A percentile compares a stretch with the other conserved stretches of the same genome.
Conservation (phyloP, 352 stramenopile species). For the Phytopythium vexans region DNA sequence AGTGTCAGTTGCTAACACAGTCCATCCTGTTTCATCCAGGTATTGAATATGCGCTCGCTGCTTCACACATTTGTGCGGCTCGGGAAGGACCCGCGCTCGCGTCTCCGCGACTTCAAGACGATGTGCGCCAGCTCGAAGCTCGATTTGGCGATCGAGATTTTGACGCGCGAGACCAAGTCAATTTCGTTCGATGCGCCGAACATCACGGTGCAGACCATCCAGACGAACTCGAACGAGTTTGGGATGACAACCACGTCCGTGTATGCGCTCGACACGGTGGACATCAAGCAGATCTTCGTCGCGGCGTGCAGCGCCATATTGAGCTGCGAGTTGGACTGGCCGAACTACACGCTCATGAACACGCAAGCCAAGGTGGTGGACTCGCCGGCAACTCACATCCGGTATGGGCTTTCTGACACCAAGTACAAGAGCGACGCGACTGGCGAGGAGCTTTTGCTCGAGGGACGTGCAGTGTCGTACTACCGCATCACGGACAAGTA, state of each 20-base stretch:
- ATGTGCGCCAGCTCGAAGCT: constrained; percentile 30
- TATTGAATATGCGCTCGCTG: constrained; percentile 39
- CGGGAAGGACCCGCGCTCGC: constrained; percentile 19
- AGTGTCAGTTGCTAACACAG: background rate
- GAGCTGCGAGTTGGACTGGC: constrained; percentile 19
- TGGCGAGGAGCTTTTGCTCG: constrained; percentile 13
- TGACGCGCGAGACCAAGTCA: constrained; percentile 39
- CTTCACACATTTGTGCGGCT: constrained; percentile 41
- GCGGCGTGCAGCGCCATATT: constrained; percentile 23
- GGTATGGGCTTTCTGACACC: constrained; percentile 24
- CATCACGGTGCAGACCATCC: constrained; percentile 21
- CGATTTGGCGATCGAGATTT: constrained; percentile 33
- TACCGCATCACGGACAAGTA: constrained; percentile 26
- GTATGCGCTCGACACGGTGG: constrained; percentile 34
- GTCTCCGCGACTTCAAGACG: constrained; percentile 25
- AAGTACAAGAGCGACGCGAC: constrained; percentile 24
- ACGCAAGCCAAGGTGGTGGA: constrained; percentile 25
- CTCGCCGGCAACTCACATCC: constrained; percentile 20
- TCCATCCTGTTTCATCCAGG: background rate
- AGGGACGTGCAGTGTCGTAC: constrained; percentile 13
- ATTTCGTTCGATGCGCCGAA: constrained; percentile 20
- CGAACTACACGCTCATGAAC: constrained; percentile 23
- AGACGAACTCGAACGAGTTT: constrained; percentile 24
- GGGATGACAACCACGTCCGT: constrained; percentile 23
- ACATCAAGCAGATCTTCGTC: constrained; percentile 36